Evolutionary conservation across 805 yeast genomes (phyloP).

Genomic region (Hanseniaspora valbyensis): DNA sequence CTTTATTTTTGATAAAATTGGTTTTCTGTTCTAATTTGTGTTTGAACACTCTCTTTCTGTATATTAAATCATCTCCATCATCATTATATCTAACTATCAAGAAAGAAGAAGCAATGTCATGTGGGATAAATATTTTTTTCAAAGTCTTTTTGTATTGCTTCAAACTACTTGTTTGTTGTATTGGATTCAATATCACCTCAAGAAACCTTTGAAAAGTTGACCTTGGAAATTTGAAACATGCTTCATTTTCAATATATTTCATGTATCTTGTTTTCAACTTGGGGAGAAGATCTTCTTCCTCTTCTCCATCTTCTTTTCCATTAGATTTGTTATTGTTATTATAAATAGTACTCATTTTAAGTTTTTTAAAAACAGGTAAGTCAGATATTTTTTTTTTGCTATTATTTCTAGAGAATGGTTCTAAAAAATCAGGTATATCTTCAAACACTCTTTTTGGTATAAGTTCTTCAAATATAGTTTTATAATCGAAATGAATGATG

Average conservation of each 20-base stretch:
- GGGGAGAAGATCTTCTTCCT: neutral
- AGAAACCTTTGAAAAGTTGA: slow-evolving; percentile 2
- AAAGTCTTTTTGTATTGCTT: neutral
- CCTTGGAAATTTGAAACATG: neutral
- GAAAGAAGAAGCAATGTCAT: neutral
- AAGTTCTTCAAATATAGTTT: neutral
- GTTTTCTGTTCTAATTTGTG: neutral
- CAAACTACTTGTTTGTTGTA: neutral
- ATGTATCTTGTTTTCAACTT: neutral
- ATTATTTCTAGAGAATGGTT: neutral
- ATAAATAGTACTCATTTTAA: neutral
- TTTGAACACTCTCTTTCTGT: neutral
- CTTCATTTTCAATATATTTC: neutral
- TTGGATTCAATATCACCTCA: neutral
- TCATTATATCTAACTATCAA: neutral
- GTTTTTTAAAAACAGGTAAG: slow-evolving; percentile 9
- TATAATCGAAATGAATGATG: neutral
- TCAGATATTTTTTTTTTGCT: neutral
- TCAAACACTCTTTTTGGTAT: slow-evolving; percentile 7
- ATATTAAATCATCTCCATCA: neutral
- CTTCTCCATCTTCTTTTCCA: neutral
- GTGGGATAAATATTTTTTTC: neutral
- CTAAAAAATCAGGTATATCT: neutral
- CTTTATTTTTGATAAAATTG: no score
- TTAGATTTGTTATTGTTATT: no score